Base-by-base conservation (phyloP, 495 filamentous ascomycete species). In the Tuber brumale region DNA sequence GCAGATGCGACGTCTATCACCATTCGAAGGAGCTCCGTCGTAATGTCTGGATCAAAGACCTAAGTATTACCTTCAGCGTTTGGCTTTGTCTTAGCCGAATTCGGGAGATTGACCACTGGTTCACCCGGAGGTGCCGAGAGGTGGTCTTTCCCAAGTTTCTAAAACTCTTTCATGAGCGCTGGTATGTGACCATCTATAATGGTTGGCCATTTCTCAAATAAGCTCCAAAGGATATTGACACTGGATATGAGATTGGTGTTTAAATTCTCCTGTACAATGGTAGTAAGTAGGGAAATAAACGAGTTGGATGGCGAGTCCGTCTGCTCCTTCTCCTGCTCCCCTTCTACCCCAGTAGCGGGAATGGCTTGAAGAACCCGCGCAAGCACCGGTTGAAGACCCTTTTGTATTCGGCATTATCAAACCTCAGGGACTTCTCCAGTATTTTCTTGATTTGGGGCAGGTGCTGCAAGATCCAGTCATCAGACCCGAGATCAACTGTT, bases 131-230 rank as follows among this genome's bases (percentile, higher is more conserved):
- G 91, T 72, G 91, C 90, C 41, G 93, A 91, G 77, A 97, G 90
- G 84, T 99, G 95, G 70, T 99, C 95, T 81, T 95, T 92, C 5
- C 94, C 93, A 48, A 98, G 88, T 82, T 97, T 97, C 74, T 95
- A 93, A 79, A 99, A 89, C 0, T 93, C 92, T 82, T 97, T 97
- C 92, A 98, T 97, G 72, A 98, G 88, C 39, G 91, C 88, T 14
- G 89, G 88, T 75, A 97, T 93, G 81, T 98, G 95, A 70, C 91
- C 87, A 81, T 98, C 96, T 75, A 99, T 92, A 75, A 94, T 91
- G 21, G 90, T 88, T 12, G 95, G 92, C 80, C 90, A 93, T 70
- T 90, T 90, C 80, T 92, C 88, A n/a, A 93, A 92, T 35, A 99
- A 84, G 19, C 93, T 94, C 93, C 93, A 97, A 16, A 98, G 86